Percentiles rank a stretch among this genome's conserved stretches.
phyloP scores from a whole-genome alignment of 257 asterid species.

The Solanum paucissectum region DNA sequence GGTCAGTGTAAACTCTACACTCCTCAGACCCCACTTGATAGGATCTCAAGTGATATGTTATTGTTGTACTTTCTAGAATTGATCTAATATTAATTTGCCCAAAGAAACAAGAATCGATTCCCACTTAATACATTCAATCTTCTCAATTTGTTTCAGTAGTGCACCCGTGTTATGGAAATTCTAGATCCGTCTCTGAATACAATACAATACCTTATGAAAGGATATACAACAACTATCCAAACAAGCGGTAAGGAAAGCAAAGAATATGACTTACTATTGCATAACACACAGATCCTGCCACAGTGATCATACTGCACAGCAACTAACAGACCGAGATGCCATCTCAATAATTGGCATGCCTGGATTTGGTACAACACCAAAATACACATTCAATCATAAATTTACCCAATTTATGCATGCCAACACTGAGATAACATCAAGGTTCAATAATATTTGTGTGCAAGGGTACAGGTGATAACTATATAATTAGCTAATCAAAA shows the following conservation, averaged over 20 bases:
- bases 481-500: neutral
- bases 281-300: neutral
- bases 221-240: neutral
- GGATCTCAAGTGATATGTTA: neutral
- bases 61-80: neutral
- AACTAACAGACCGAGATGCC: neutral
- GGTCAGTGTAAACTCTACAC: neutral
- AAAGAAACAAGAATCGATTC: neutral
- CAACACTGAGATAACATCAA: conserved; percentile 1
- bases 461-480: neutral
- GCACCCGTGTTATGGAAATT: neutral
- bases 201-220: neutral
- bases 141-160: neutral
- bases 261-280: neutral
- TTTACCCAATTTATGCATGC: neutral
- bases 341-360: neutral
- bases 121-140: neutral
- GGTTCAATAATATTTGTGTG: neutral
- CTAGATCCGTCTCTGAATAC: neutral
- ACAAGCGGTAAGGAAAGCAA: neutral
- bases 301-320: neutral
- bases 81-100: neutral
- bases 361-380: neutral
- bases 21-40: neutral
- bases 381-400: neutral